phyloP scores from a whole-genome alignment of 176 grass and related monocot species.

The Juncus inflexus region DNA sequence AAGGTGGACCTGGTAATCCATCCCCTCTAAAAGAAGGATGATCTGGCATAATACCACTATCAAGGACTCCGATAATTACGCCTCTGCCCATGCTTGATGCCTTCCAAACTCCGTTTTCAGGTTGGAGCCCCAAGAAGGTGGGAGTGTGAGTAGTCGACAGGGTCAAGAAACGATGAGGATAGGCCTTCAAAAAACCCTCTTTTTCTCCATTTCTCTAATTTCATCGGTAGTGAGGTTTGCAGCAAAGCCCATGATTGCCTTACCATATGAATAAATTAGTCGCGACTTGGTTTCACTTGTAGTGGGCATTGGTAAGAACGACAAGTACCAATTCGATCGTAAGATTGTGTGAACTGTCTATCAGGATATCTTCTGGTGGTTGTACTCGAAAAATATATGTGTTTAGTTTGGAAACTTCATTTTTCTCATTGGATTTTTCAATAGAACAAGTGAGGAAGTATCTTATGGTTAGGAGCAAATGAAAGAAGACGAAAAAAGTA shows the following conservation, averaged over 20 bases:
- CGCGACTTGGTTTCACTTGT: conserved; percentile 15
- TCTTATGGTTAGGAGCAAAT: no score
- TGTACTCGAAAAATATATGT: conserved; percentile 27
- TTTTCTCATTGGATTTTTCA: not conserved
- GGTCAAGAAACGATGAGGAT: conserved; percentile 7
- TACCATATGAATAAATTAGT: conserved; percentile 35
- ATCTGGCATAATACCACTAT: not conserved
- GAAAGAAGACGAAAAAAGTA: no score
- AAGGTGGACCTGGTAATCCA: not conserved
- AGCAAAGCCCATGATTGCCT: conserved; percentile 38
- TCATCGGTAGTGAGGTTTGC: conserved; percentile 27
- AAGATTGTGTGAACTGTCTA: not conserved
- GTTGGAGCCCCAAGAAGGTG: not conserved
- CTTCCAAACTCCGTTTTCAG: not conserved
- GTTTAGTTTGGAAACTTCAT: not conserved
- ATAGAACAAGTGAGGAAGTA: no score
- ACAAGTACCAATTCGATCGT: conserved; percentile 32
- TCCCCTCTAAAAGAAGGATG: conserved; percentile 8
- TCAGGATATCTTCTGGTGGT: not conserved
- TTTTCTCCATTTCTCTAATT: conserved; percentile 20
- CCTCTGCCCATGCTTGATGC: not conserved
- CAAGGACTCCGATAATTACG: conserved; percentile 10
- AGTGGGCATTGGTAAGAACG: conserved; percentile 23
- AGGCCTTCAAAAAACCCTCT: conserved; percentile 20
- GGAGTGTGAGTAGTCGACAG: conserved; percentile 17